phyloP scores from a whole-genome alignment of 116 monocot genomes.

The Phalaenopsis hybrid region DNA sequence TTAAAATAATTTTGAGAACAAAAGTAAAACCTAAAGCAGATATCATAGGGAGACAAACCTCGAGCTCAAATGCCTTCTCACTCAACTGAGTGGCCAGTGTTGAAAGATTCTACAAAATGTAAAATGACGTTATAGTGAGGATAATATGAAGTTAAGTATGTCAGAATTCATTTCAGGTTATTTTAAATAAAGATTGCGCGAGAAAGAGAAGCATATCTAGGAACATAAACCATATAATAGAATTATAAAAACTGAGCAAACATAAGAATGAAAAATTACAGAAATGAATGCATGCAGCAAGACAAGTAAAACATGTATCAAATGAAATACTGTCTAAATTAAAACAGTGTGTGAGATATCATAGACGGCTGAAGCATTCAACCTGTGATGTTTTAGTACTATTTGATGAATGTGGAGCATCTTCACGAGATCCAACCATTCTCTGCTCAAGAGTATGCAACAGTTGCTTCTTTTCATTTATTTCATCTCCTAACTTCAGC shows the following conservation, averaged over 20 bases:
- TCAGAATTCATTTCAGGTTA: background rate
- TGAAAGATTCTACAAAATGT: constrained; percentile 52
- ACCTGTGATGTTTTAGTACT: constrained; percentile 70
- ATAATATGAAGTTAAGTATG: background rate
- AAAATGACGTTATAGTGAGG: background rate
- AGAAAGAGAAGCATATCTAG: background rate
- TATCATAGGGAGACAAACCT: constrained; percentile 45
- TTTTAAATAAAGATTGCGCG: background rate
- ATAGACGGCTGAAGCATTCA: background rate
- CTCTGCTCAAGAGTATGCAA: constrained; percentile 77
- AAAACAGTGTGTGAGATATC: constrained; percentile 1
- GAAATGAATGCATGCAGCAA: background rate
- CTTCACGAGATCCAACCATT: constrained; percentile 68
- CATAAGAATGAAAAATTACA: background rate
- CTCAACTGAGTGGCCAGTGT: constrained; percentile 65
- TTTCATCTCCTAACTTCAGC: constrained; percentile 72
- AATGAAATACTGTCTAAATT: background rate
- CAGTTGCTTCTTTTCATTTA: constrained; percentile 78
- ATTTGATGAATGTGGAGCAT: constrained; percentile 33
- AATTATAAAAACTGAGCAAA: background rate
- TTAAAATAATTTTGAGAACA: constrained; percentile 6
- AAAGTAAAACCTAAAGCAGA: background rate
- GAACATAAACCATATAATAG: background rate
- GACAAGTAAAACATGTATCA: background rate
- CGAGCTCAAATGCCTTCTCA: constrained; percentile 91